These are phyloP conservation scores for Yamadazyma philogaea DNA, from an alignment of 805 yeast genomes.

Conservation along the genomic window DNA sequence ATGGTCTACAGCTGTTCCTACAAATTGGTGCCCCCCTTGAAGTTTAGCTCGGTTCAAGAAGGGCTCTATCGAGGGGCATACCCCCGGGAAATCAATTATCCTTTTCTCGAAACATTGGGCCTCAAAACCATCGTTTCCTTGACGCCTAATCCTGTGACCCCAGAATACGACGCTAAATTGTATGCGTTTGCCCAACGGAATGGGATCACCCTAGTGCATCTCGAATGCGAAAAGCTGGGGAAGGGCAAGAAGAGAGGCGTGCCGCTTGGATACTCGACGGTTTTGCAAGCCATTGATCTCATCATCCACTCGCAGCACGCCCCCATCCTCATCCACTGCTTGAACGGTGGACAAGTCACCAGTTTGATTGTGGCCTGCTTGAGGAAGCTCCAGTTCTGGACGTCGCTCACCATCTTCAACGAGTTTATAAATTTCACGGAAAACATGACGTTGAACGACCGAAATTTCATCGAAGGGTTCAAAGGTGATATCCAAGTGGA, in stretches of 20 bases:
- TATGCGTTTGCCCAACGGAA: conserved; percentile 50
- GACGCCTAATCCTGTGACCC: conserved; percentile 70
- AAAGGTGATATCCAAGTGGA: conserved; percentile 57
- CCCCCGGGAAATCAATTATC: conserved; percentile 71
- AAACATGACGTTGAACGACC: conserved; percentile 76
- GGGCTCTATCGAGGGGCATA: conserved; percentile 79
- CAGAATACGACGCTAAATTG: conserved; percentile 48
- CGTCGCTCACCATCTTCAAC: conserved; percentile 78
- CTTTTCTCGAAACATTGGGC: conserved; percentile 62
- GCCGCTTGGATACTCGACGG: conserved; percentile 67
- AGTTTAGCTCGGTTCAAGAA: conserved; percentile 70
- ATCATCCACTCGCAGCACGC: conserved; percentile 56
- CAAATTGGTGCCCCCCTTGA: conserved; percentile 66
- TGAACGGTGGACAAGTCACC: conserved; percentile 86
- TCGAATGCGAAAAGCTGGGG: conserved; percentile 64
- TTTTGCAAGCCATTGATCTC: conserved; percentile 56
- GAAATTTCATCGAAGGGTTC: conserved; percentile 79
- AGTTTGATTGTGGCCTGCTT: conserved; percentile 82
- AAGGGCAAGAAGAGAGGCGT: conserved; percentile 82
- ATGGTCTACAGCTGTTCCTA: conserved; percentile 20
- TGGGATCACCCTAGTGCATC: conserved; percentile 62
- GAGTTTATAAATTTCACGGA: conserved; percentile 79
- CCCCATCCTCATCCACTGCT: conserved; percentile 82
- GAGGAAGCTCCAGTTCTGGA: conserved; percentile 82
- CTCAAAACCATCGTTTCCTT: conserved; percentile 73